A percentile compares a stretch with the other conserved stretches of the same genome.
These are phyloP conservation scores for Escovopsis sp. DNA, from an alignment of 2,329 filamentous ascomycete genomes.

Conservation along the genomic window DNA sequence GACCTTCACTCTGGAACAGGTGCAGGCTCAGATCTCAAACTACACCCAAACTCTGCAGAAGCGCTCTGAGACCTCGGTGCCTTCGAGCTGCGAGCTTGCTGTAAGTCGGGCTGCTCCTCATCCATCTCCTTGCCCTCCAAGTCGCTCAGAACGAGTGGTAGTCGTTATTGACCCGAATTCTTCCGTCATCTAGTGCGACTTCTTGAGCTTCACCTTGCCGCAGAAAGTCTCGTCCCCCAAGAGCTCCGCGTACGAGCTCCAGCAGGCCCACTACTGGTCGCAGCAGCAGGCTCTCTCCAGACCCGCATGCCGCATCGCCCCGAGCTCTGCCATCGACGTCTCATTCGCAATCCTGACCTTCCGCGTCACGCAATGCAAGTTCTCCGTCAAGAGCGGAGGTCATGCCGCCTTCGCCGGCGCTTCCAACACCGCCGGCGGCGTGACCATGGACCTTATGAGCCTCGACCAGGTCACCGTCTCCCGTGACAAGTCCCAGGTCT, in stretches of 20 bases:
- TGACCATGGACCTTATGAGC: conserved; percentile 22
- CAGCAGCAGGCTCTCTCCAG: conserved; percentile 10
- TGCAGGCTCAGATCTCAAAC: too few species aligned
- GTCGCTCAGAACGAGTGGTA: too few species aligned
- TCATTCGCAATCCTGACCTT: conserved; percentile 13
- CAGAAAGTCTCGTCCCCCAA: conserved; percentile 7
- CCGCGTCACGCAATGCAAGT: conserved; percentile 13
- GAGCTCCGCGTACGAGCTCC: conserved; percentile 7
- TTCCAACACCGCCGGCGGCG: conserved; percentile 20
- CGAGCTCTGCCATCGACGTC: conserved; percentile 12
- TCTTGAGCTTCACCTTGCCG: conserved; percentile 8
- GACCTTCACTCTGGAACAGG: too few species aligned
- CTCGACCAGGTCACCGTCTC: conserved; percentile 20
- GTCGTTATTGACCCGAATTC: neutral
- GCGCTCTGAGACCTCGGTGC: too few species aligned
- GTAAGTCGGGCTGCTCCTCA: too few species aligned
- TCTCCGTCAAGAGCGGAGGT: conserved; percentile 29
- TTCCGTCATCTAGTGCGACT: conserved; percentile 8
- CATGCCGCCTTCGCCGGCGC: conserved; percentile 27
- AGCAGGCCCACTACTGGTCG: conserved; percentile 12
- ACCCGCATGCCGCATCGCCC: conserved; percentile 13
- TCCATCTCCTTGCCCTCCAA: too few species aligned
- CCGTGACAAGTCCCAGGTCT: conserved; percentile 15
- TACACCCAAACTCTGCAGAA: too few species aligned
- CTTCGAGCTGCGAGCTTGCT: too few species aligned